Conservation (phyloP, 768 basidiomycete genomes). For the Trametes cingulata region DNA sequence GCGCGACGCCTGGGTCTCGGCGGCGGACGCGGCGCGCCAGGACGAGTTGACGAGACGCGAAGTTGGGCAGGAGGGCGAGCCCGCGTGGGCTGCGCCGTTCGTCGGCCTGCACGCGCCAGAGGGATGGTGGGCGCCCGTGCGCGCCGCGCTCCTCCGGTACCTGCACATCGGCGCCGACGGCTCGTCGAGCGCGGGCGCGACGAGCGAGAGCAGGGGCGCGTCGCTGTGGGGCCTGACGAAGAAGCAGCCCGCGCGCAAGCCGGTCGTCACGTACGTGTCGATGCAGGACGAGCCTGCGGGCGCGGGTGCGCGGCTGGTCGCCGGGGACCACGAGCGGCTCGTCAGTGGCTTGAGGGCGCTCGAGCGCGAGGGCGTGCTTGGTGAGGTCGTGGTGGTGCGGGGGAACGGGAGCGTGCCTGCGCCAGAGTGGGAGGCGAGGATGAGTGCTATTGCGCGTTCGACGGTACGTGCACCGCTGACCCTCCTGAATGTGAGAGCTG, state of each 20-base stretch:
- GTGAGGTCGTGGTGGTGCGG: slow-evolving; percentile 55
- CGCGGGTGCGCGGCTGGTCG: slow-evolving; percentile 50
- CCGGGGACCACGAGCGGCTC: slow-evolving; percentile 60
- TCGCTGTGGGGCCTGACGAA: slow-evolving; percentile 36
- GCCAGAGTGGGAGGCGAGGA: slow-evolving; percentile 61
- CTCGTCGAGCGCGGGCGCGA: slow-evolving; percentile 48
- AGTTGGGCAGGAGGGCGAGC: slow-evolving; percentile 32
- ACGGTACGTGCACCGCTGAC: slow-evolving; percentile 48
- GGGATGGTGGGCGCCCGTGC: slow-evolving; percentile 65
- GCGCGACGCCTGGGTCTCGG: slow-evolving; percentile 21
- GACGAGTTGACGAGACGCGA: slow-evolving; percentile 24
- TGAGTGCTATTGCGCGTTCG: slow-evolving; percentile 65
- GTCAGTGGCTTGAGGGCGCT: slow-evolving; percentile 57
- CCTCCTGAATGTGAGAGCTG: not conserved
- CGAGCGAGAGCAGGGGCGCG: slow-evolving; percentile 37
- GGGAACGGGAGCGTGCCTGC: slow-evolving; percentile 35
- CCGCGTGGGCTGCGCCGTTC: slow-evolving; percentile 46
- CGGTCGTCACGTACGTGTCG: slow-evolving; percentile 67
- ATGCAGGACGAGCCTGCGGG: slow-evolving; percentile 50
- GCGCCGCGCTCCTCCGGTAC: slow-evolving; percentile 38
- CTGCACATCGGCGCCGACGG: slow-evolving; percentile 32
- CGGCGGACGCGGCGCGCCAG: not conserved
- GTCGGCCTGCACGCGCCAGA: slow-evolving; percentile 44
- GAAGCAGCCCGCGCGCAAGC: slow-evolving; percentile 33
- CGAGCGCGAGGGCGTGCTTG: slow-evolving; percentile 45